Evolutionary conservation across 495 filamentous ascomycete genomes (phyloP).

Genomic region (Pseudevernia furfuracea): DNA sequence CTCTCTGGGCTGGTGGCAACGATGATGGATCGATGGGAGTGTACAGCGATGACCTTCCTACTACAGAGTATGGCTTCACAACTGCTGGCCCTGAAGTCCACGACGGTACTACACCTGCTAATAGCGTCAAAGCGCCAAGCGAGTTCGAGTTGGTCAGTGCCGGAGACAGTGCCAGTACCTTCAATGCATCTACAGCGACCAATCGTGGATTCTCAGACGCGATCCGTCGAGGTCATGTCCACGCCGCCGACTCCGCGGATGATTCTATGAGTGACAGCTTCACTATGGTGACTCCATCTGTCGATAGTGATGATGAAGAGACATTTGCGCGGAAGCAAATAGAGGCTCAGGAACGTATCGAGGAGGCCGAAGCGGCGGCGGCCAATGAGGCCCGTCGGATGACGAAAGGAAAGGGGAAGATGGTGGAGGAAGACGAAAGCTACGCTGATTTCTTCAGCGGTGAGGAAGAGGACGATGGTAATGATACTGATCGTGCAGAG

Average conservation of each 20-base stretch:
- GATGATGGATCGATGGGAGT: constrained; percentile 50
- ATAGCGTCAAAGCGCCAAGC: constrained; percentile 26
- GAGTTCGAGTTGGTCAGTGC: constrained; percentile 29
- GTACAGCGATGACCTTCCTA: constrained; percentile 38
- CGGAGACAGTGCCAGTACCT: constrained; percentile 22
- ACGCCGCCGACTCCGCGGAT: constrained; percentile 19
- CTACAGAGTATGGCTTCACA: constrained; percentile 36
- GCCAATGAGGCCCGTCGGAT: constrained; percentile 7
- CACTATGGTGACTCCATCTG: constrained; percentile 15
- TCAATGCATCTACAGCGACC: constrained; percentile 24
- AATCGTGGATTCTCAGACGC: constrained; percentile 28
- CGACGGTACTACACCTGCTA: constrained; percentile 29
- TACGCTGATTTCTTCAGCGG: constrained; percentile 23
- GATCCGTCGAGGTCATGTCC: constrained; percentile 24
- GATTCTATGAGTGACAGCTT: constrained; percentile 16
- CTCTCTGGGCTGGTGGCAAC: constrained; percentile 49
- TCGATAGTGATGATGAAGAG: constrained; percentile 21
- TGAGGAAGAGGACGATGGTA: constrained; percentile 17
- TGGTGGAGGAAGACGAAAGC: constrained; percentile 22
- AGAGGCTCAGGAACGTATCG: constrained; percentile 12
- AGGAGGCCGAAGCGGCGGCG: constrained; percentile 12
- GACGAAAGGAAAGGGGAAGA: constrained; percentile 11
- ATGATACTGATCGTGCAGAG: constrained; percentile 21
- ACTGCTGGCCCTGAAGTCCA: constrained; percentile 39
- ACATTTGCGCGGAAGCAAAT: constrained; percentile 11